Base-by-base conservation (phyloP, 2,329 filamentous ascomycete genomes). In the Botrytis cinerea region DNA sequence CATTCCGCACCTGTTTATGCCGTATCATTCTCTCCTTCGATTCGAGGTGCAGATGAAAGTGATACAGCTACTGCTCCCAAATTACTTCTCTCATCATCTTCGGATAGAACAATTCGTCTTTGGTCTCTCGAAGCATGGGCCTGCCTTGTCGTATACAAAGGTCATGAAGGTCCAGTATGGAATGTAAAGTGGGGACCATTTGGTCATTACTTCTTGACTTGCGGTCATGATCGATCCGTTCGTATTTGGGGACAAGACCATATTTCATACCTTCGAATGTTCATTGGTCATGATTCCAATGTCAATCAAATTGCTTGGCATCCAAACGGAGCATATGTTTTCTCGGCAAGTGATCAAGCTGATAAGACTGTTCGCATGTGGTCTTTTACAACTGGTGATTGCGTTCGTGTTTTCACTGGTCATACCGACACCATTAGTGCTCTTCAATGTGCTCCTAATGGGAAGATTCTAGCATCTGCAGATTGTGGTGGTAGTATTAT, bases 321-420 rank as follows among this genome's bases (percentile, higher is more conserved):
- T 79, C 94, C 95, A 0, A 99, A 99, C 81, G 94, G 93, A 28
- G 90, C 92, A 9, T 99, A 98, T 79, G 86, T 98, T 62, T 98
- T 99, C 82, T 98, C 96, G 0, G 94, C 93, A 5, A 97, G 94
- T 20, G 93, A 93, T 77, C 95, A 91, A 80, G 88, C 86, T 10
- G 90, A 99, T 82, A 95, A 95, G 82, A 96, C 94, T 0, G 93
- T 98, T 48, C 91, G 96, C 45, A 98, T 99, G 95, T 99, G 96
- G 96, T 91, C 94, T 16, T 89, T 98, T n/a, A 88, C 90, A 18
- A 95, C 92, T 14, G 96, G 96, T 43, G 91, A 91, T 75, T 94
- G 94, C 51, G 93, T 98, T 8, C 92, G 96, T 40, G 90, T 98
- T 79, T 97, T 98, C 81, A 94, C 93, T 0, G 96, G 96, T 1